A percentile compares a stretch with the other conserved stretches of the same genome.
Conservation (phyloP, 768 basidiomycete species). For the Mycena leptocephala region DNA sequence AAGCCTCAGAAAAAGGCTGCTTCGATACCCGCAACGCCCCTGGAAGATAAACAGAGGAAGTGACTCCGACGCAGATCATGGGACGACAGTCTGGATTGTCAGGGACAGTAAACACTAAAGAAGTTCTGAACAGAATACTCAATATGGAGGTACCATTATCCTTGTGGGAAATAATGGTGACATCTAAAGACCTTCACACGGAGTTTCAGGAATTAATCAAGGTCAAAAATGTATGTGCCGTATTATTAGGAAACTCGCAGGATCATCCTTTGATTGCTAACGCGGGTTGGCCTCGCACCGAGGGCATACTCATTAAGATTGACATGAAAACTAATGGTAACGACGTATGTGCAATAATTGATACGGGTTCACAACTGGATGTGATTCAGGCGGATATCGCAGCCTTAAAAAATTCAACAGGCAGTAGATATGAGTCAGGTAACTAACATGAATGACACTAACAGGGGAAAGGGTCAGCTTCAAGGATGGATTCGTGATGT, state of each 20-base stretch:
- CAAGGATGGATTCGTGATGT: too few species aligned
- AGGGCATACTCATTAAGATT: conserved; percentile 28
- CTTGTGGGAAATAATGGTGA: neutral
- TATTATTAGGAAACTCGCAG: neutral
- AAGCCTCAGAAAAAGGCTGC: too few species aligned
- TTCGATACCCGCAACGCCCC: too few species aligned
- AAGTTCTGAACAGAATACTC: neutral
- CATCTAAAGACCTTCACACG: neutral
- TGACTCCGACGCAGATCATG: too few species aligned
- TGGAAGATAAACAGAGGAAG: neutral
- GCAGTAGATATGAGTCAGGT: conserved; percentile 29
- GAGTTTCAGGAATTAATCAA: neutral
- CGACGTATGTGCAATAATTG: conserved; percentile 39
- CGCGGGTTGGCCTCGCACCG: neutral
- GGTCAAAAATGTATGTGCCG: conserved; percentile 3
- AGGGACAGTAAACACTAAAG: neutral
- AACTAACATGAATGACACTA: neutral
- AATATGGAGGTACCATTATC: neutral
- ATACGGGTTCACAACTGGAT: conserved; percentile 47
- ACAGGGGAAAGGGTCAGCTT: too few species aligned
- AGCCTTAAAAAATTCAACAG: neutral
- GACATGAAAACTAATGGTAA: conserved; percentile 25
- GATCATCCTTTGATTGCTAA: neutral
- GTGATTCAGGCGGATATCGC: conserved; percentile 34
- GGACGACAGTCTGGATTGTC: neutral